Conservation (phyloP, 2,329 filamentous ascomycete genomes). For the Beauveria varroae region DNA sequence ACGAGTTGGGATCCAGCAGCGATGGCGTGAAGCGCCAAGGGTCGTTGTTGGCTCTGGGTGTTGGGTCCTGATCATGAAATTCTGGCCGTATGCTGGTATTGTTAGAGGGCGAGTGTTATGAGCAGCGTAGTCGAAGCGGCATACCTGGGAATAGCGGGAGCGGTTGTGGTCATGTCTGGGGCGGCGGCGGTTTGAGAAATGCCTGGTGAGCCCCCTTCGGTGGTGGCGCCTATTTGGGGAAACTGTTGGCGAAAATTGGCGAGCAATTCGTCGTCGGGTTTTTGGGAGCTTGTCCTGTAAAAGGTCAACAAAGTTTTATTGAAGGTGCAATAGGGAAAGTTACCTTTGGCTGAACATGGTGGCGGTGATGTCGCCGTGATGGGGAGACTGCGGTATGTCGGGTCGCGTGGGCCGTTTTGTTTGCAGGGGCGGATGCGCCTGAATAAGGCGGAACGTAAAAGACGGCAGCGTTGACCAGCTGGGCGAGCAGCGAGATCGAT, state of each 20-base stretch:
- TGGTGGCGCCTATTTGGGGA: conserved; percentile 57
- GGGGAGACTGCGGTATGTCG: neutral
- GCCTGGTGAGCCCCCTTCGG: conserved; percentile 34
- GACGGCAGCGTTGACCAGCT: neutral
- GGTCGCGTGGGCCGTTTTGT: conserved; percentile 1
- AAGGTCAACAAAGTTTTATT: neutral
- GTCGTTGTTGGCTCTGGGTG: conserved; percentile 71
- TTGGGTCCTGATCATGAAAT: conserved; percentile 69
- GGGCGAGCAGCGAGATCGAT: neutral
- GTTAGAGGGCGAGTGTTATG: neutral
- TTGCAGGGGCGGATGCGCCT: conserved; percentile 1
- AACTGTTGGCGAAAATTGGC: conserved; percentile 79
- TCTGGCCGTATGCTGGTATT: neutral
- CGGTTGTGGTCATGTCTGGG: neutral
- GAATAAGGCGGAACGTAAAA: neutral
- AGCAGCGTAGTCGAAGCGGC: neutral
- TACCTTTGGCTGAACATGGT: conserved; percentile 14
- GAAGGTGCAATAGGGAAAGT: neutral
- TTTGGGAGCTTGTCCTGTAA: conserved; percentile 66
- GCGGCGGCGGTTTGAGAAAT: conserved; percentile 26
- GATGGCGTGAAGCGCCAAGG: conserved; percentile 85
- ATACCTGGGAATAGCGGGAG: neutral
- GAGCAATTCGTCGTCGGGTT: conserved; percentile 78
- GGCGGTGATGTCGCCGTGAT: neutral
- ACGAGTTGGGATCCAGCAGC: conserved; percentile 76